Evolutionary conservation across 2,329 filamentous ascomycete genomes (phyloP), one percentile per base, ranked within the genome.

Genomic region (Nemania serpens): DNA sequence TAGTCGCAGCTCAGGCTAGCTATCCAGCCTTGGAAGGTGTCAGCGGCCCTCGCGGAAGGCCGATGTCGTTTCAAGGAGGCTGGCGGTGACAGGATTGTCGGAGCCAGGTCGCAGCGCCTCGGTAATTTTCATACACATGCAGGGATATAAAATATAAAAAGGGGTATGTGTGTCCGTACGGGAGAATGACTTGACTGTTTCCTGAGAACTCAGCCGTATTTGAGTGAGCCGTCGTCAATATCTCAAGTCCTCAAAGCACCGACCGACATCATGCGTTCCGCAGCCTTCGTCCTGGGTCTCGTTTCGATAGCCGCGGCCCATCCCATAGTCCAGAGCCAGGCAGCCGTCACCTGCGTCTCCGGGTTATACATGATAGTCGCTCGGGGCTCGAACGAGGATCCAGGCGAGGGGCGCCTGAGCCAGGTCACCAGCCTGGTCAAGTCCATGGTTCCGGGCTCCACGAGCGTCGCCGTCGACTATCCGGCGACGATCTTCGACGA

Each of bases 281-380:
- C 43, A 10, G 25, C 33, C 39, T 37, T 45, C 47, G 34, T 34
- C 47, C 41, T 65, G 36, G 61, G 61, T 41, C 42, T 60, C 29
- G 61, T 51, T 33, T 55, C 51, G 34, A 29, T 57, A 18, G 55
- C 48, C 10, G 54, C 63, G 34, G 63, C 63, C 20, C n/a, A 11
- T 11, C 58, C 61, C 2, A 12, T 63, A 25, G 33, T 20, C 12
- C 33, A 34, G 42, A 17, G 25, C 33, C 46, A 57, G 29, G 37
- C 58, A 3, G 56, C 51, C 4, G 47, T 63, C 13, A 63, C 63
- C 29, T 65, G 63, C 36, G 57, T 56, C 37, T 60, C 58, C 13
- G 63, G 63, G 7, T 18, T 65, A 10, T 65, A 65, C 58, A 63
- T 65, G 47, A 57, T 65, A 15, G 63, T 58, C 9, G 63, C 63